Evolutionary conservation across 257 asterid species (phyloP).

Genomic region (Avicennia marina): DNA sequence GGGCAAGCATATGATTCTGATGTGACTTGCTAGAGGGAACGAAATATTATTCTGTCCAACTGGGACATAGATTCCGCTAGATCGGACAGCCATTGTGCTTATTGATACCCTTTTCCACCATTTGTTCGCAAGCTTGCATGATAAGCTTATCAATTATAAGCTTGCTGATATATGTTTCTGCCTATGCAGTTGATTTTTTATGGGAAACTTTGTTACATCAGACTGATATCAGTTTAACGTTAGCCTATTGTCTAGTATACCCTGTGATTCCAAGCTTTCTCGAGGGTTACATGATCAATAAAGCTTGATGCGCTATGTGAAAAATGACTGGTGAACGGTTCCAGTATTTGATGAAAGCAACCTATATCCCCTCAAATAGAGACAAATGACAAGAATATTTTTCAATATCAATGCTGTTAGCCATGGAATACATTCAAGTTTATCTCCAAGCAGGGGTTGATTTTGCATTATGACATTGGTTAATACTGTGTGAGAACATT

Average conservation of each 20-base stretch:
- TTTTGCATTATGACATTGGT: too few species aligned
- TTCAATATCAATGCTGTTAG: neutral
- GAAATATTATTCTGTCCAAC: neutral
- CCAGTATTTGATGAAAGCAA: neutral
- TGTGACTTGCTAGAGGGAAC: neutral
- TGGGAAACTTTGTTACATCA: too few species aligned
- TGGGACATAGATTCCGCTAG: neutral
- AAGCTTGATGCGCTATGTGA: neutral
- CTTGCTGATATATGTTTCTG: neutral
- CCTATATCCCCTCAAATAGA: neutral
- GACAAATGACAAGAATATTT: neutral
- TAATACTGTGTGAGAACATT: too few species aligned
- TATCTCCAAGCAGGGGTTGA: neutral
- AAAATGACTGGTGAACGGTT: neutral
- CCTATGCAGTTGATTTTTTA: constrained; percentile 6
- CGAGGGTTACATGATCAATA: neutral
- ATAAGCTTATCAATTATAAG: neutral
- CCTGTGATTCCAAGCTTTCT: neutral
- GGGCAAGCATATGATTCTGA: neutral
- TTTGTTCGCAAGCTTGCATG: neutral
- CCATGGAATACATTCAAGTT: constrained; percentile 4
- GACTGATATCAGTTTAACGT: neutral
- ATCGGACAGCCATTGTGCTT: neutral
- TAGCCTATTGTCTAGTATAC: neutral
- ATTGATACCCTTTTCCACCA: neutral